Percentiles rank a stretch among this genome's conserved stretches.
Evolutionary conservation across 1,284 basidiomycete species (phyloP).

Genomic region (Melampsora americana): DNA sequence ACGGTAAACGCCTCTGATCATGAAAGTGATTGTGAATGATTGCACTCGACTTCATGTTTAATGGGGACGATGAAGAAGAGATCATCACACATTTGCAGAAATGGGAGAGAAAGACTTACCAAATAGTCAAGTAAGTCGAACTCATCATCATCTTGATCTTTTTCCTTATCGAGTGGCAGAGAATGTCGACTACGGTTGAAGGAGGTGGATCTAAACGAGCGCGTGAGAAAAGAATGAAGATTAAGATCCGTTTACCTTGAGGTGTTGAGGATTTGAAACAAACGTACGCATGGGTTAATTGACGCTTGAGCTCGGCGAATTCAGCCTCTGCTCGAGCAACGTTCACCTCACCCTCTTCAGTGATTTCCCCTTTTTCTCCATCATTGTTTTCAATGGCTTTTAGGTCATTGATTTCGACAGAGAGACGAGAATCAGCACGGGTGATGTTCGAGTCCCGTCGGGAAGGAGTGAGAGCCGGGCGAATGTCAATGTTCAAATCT

Average conservation of each 20-base stretch:
- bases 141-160: conserved; percentile 19
- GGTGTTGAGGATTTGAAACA: background rate
- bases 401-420: background rate
- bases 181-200: background rate
- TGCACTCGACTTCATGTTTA: too few species aligned
- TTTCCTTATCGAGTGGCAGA: conserved; percentile 23
- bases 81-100: too few species aligned
- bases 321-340: conserved; percentile 29
- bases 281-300: conserved; percentile 38
- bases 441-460: conserved; percentile 28
- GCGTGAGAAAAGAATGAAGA: background rate
- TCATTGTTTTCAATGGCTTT: background rate
- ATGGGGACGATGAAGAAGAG: too few species aligned
- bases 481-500: conserved; percentile 10
- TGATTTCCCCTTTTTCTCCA: background rate
- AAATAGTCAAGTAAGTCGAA: conserved; percentile 37
- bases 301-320: conserved; percentile 32
- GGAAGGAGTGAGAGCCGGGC: conserved; percentile 1
- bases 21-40: too few species aligned
- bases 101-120: background rate
- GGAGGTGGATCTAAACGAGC: background rate
- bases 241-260: too few species aligned
- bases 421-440: conserved; percentile 13
- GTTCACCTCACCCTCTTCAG: conserved; percentile 27
- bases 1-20: background rate